Evolutionary conservation across 2,329 filamentous ascomycete genomes (phyloP).

Genomic region (Pyricularia sp.): DNA sequence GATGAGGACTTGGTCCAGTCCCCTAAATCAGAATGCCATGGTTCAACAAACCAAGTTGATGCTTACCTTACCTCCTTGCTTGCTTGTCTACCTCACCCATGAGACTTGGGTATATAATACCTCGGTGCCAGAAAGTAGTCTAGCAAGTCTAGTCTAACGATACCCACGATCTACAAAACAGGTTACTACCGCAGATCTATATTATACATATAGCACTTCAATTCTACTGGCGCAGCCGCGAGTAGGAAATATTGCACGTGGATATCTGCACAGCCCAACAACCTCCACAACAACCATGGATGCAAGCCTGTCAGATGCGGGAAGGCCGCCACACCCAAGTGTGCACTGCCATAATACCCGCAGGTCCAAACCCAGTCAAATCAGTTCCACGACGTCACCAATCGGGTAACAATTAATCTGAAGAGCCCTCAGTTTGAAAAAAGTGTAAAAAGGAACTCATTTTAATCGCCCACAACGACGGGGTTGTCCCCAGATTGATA

Average conservation of each 20-base stretch:
- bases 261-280: background rate
- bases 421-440: background rate
- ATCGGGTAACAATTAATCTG: background rate
- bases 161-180: background rate
- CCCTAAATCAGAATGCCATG: no score
- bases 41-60: background rate
- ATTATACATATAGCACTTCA: background rate
- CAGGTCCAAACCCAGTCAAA: background rate
- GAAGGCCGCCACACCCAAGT: background rate
- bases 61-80: no score
- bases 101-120: no score
- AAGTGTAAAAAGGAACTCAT: background rate
- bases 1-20: no score
- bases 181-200: background rate
- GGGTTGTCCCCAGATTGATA: background rate
- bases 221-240: background rate
- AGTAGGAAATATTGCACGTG: background rate
- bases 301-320: background rate
- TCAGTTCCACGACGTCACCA: background rate
- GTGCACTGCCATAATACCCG: no score
- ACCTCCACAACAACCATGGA: background rate
- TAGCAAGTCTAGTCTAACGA: background rate
- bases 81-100: no score
- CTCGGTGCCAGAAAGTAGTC: no score
- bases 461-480: background rate